A percentile compares a stretch with the other conserved stretches of the same genome.
These are phyloP conservation scores for Oryza coarctata DNA, from an alignment of 176 grass and related monocot genomes.

Conservation along the genomic window DNA sequence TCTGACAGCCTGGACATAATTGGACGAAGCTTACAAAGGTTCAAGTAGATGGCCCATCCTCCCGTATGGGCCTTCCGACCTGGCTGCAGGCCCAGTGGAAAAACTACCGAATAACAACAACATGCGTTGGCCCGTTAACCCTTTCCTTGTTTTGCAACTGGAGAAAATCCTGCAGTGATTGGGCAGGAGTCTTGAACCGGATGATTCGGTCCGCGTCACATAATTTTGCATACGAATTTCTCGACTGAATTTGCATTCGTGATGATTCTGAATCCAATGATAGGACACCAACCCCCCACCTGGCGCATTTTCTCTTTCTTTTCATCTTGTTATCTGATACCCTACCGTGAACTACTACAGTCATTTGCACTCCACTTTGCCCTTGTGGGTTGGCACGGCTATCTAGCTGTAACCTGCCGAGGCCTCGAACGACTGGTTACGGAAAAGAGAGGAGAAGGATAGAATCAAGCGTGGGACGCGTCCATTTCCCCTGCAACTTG, in stretches of 20 bases:
- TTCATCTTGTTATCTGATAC: background rate
- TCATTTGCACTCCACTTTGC: background rate
- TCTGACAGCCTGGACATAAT: background rate
- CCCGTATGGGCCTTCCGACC: background rate
- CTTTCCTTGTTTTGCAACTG: background rate
- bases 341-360: background rate
- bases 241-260: background rate
- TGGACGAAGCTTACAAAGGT: background rate
- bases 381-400: background rate
- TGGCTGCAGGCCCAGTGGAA: too few relatives aligned
- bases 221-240: background rate
- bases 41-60: background rate
- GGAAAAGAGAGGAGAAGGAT: background rate
- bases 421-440: background rate
- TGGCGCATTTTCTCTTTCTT: background rate
- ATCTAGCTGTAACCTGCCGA: background rate
- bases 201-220: background rate
- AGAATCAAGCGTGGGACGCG: background rate
- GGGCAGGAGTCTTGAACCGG: background rate
- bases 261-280: background rate
- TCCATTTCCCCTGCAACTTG: background rate
- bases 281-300: background rate
- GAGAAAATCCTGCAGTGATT: too few relatives aligned
- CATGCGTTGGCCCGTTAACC: background rate
- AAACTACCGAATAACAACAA: background rate